Percentiles rank a stretch among this genome's conserved stretches.
phyloP scores from a whole-genome alignment of 257 asterid species.

The Rhazya stricta region DNA sequence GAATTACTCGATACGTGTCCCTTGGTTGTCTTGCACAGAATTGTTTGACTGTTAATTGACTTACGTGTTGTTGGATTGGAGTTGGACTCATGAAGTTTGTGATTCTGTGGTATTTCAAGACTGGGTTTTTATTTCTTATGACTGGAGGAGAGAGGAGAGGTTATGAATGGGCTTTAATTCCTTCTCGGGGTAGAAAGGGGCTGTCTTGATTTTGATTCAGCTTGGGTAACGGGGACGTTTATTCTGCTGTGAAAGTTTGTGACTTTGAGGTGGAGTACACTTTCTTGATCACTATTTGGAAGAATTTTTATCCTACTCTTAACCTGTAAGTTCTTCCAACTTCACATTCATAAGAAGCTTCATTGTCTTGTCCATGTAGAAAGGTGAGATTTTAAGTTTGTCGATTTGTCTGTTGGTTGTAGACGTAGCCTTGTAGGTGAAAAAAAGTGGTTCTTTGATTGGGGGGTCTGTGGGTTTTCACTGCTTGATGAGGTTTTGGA shows the following conservation, averaged over 20 bases:
- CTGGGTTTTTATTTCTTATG: conserved; percentile 17
- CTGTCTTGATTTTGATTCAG: conserved; percentile 5
- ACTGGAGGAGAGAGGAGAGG: conserved; percentile 4
- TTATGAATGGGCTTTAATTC: background rate
- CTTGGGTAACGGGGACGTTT: conserved; percentile 10
- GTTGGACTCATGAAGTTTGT: conserved; percentile 4
- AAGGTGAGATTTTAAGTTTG: background rate
- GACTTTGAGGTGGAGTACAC: conserved; percentile 7
- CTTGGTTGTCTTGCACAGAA: conserved; percentile 9
- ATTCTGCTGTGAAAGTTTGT: conserved; percentile 6
- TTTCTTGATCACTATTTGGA: conserved; percentile 4
- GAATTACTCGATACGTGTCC: conserved; percentile 21
- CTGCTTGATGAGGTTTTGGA: conserved; percentile 24
- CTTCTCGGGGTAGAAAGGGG: conserved; percentile 11
- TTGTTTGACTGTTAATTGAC: conserved; percentile 18
- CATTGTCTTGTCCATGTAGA: conserved; percentile 9
- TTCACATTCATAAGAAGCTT: background rate
- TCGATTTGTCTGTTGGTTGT: conserved; percentile 19
- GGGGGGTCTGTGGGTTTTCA: conserved; percentile 11
- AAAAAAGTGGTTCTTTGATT: conserved; percentile 10
- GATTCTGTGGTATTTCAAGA: background rate
- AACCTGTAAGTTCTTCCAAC: conserved; percentile 12
- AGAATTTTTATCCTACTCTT: conserved; percentile 5
- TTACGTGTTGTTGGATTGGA: background rate
- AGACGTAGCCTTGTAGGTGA: background rate